These are phyloP conservation scores for Cladosporium sp. DNA, from an alignment of 2,329 filamentous ascomycete species.

Conservation along the genomic window DNA sequence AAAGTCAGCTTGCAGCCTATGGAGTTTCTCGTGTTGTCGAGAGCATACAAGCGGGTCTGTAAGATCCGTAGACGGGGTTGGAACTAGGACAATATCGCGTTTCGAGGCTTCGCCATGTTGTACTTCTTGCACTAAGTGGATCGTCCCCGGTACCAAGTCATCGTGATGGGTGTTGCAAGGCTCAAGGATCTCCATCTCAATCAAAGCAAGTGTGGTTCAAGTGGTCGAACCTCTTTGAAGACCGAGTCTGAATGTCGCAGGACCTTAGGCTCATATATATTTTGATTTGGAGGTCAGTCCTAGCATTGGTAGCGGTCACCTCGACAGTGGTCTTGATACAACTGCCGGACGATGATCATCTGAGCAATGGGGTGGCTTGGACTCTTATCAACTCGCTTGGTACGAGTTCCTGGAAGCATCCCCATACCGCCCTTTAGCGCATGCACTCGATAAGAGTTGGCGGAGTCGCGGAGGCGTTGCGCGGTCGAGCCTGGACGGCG, in stretches of 20 bases:
- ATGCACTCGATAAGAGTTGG: too few species aligned
- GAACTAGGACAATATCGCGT: conserved; percentile 16
- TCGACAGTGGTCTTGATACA: background rate
- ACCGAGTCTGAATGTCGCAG: background rate
- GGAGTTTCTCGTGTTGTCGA: background rate
- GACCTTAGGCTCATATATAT: background rate
- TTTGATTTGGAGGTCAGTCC: too few species aligned
- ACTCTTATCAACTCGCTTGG: too few species aligned
- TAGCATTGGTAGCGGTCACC: too few species aligned
- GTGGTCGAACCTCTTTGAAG: too few species aligned
- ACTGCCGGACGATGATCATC: conserved; percentile 1
- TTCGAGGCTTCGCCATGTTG: conserved; percentile 1
- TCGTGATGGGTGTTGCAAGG: conserved; percentile 11
- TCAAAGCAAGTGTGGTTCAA: too few species aligned
- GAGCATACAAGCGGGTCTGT: conserved; percentile 14
- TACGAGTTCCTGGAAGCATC: too few species aligned
- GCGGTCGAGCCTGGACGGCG: too few species aligned
- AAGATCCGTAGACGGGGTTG: conserved; percentile 15
- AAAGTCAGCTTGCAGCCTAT: background rate
- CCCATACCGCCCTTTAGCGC: too few species aligned
- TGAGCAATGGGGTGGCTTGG: background rate
- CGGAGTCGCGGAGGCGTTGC: too few species aligned
- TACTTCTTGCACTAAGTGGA: conserved; percentile 32
- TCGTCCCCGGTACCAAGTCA: conserved; percentile 33
- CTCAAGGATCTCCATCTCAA: background rate